phyloP scores from a whole-genome alignment of 306 rosid genomes.

The Pyrus communis region DNA sequence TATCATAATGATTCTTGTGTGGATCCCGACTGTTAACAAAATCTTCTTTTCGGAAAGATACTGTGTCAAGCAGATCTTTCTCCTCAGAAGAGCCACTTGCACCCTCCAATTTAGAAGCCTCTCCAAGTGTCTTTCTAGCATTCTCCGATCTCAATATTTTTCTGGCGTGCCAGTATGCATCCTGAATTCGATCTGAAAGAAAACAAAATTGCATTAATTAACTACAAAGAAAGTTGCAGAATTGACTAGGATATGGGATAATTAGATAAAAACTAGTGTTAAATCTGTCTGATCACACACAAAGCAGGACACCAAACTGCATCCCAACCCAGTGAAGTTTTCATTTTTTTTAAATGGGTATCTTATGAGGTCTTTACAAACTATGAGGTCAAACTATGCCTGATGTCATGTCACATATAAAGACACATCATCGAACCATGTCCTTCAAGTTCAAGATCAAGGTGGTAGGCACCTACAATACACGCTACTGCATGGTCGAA shows the following conservation, averaged over 20 bases:
- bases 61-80: conserved; percentile 34
- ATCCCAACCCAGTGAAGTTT: not conserved
- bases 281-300: not conserved
- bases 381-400: not conserved
- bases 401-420: not conserved
- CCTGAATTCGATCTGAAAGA: conserved; percentile 58
- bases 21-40: conserved; percentile 46
- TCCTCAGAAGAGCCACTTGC: conserved; percentile 22
- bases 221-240: not conserved
- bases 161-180: conserved; percentile 68
- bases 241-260: not conserved
- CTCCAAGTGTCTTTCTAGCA: conserved; percentile 27
- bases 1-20: conserved; percentile 55
- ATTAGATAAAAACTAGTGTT: not conserved
- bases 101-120: conserved; percentile 25
- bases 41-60: conserved; percentile 68
- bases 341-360: not conserved
- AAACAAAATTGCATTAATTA: not conserved
- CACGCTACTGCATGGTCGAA: not conserved
- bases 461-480: not conserved
- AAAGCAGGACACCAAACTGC: not conserved
- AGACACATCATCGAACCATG: not conserved
- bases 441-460: not conserved
- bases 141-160: conserved; percentile 34
- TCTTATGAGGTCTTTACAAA: not conserved